Evolutionary conservation across 139 green algal genomes (phyloP), one percentile per base, ranked within the genome.

Genomic region (Ettlia oleoabundans): DNA sequence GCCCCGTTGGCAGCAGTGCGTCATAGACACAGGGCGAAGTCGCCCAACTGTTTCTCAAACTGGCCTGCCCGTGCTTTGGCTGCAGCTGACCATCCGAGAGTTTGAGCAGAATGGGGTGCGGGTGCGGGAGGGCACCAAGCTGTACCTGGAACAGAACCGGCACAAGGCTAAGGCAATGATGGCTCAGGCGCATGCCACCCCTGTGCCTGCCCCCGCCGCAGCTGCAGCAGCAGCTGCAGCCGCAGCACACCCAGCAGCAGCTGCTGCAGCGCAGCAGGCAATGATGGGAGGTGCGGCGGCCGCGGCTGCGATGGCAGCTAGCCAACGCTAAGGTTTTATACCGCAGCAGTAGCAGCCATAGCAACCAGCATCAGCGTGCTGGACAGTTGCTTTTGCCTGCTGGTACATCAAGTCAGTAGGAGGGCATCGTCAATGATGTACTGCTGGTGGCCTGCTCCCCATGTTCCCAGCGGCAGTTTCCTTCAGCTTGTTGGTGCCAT

Each of bases 21-120:
- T n/a, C n/a, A n/a, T n/a, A n/a, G n/a, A n/a, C n/a, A n/a, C n/a
- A n/a, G n/a, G n/a, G n/a, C n/a, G n/a, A n/a, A n/a, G n/a, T n/a
- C n/a, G n/a, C n/a, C n/a, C n/a, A n/a, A n/a, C n/a, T n/a, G n/a
- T n/a, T n/a, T n/a, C n/a, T n/a, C n/a, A n/a, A n/a, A n/a, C n/a
- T n/a, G n/a, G n/a, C n/a, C n/a, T n/a, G n/a, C n/a, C n/a, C n/a
- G n/a, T n/a, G n/a, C n/a, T n/a, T n/a, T n/a, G n/a, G n/a, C n/a
- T n/a, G n/a, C n/a, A 64, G 76, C 76, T 71, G 55, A 81, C 75
- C n/a, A 70, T 71, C 66, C 24, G 77, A 8, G 85, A 89, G 41
- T 89, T 89, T 80, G 75, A 86, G 71, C 69, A 76, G n/a, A 72
- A 68, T 9, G 80, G 80, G 28, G 85, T 84, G 58, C 71, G 85